Percentiles rank a stretch among this genome's conserved stretches.
phyloP scores from a whole-genome alignment of 23 red algal species.

The Gracilaria caudata region DNA sequence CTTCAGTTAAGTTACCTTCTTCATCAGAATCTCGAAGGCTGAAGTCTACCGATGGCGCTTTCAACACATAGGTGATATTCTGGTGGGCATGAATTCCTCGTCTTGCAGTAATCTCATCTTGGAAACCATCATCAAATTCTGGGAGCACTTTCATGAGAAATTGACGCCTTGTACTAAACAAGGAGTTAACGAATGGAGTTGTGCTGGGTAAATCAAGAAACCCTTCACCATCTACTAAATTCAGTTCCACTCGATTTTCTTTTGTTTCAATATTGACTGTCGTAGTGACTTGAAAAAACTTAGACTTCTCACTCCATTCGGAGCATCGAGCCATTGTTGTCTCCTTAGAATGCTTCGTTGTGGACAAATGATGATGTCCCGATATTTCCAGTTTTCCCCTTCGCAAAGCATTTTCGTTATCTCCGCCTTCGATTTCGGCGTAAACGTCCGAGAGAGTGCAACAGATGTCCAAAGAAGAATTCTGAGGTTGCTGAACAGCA shows the following conservation, averaged over 20 bases:
- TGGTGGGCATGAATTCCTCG: not conserved
- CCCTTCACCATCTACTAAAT: not conserved
- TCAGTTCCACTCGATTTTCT: not conserved
- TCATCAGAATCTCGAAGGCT: slow-evolving; percentile 1
- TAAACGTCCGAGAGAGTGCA: slow-evolving; percentile 2
- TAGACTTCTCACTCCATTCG: not conserved
- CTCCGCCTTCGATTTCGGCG: not conserved
- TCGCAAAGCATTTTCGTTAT: not conserved
- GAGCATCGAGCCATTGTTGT: not conserved
- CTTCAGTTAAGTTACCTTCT: not conserved
- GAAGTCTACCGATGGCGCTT: slow-evolving; percentile 3
- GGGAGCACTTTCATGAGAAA: not conserved
- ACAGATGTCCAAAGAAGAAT: not conserved
- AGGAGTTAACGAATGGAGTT: not conserved
- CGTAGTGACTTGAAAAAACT: not conserved
- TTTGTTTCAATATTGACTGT: not conserved
- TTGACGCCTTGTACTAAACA: not conserved
- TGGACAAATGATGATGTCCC: not conserved
- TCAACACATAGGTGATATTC: not conserved
- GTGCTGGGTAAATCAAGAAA: not conserved
- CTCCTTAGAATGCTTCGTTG: not conserved
- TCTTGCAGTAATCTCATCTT: not conserved
- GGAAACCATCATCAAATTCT: not conserved
- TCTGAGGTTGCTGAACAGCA: not conserved
- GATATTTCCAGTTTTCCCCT: slow-evolving; percentile 3